A percentile compares a stretch with the other conserved stretches of the same genome.
These are phyloP conservation scores for Lipomyces starkeyi DNA, from an alignment of 805 yeast genomes.

Conservation along the genomic window DNA sequence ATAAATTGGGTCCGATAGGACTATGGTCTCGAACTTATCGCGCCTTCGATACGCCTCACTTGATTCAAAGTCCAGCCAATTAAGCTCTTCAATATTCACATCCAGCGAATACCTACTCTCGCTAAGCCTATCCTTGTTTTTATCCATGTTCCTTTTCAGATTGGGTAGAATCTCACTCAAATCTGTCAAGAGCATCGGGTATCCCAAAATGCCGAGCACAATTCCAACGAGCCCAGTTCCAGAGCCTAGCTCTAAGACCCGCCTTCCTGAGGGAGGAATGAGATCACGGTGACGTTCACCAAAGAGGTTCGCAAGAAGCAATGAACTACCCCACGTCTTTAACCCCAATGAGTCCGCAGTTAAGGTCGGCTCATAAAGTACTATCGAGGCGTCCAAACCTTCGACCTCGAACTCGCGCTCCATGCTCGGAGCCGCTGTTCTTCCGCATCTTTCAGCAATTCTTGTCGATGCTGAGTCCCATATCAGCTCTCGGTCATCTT, in stretches of 20 bases:
- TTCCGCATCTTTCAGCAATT: conserved; percentile 81
- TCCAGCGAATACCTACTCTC: neutral
- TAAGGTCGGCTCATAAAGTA: conserved; percentile 80
- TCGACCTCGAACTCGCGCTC: conserved; percentile 62
- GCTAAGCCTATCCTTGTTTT: conserved; percentile 50
- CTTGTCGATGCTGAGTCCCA: conserved; percentile 64
- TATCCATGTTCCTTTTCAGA: conserved; percentile 59
- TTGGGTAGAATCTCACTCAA: conserved; percentile 78
- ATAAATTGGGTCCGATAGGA: conserved; percentile 89
- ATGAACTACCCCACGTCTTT: conserved; percentile 95
- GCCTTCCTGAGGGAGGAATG: conserved; percentile 37
- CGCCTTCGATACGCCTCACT: conserved; percentile 39
- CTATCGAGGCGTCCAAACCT: conserved; percentile 36
- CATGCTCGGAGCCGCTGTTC: conserved; percentile 79
- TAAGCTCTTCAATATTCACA: conserved; percentile 60
- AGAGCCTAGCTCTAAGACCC: conserved; percentile 76
- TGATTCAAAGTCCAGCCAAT: conserved; percentile 72
- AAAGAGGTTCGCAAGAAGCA: conserved; percentile 66
- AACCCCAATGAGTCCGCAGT: conserved; percentile 87
- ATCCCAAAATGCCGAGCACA: conserved; percentile 61
- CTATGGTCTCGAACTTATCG: conserved; percentile 59
- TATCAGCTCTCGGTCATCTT: conserved; percentile 49
- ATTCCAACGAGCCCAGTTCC: conserved; percentile 95
- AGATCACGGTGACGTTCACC: conserved; percentile 41
- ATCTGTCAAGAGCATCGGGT: conserved; percentile 67